Evolutionary conservation across 495 filamentous ascomycete species (phyloP).

Genomic region (Amphirosellinia nigrospora): DNA sequence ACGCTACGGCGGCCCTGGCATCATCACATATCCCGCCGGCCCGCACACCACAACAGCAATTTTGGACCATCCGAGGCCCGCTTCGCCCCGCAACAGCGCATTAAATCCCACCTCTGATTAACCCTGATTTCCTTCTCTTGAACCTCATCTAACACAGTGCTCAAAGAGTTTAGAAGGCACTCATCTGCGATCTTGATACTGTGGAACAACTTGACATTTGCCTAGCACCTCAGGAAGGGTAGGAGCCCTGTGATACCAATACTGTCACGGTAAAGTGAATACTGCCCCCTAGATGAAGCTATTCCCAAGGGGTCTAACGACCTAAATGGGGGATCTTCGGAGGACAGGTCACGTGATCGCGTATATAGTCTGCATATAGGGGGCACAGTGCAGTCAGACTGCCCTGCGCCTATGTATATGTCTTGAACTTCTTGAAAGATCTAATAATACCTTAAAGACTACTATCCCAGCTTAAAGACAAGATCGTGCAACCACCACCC

Average conservation of each 20-base stretch:
- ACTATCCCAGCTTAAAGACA: not conserved
- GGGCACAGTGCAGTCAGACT: too few relatives aligned
- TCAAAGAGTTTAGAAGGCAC: not conserved
- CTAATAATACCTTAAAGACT: not conserved
- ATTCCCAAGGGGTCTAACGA: too few relatives aligned
- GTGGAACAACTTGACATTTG: not conserved
- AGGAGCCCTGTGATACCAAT: not conserved
- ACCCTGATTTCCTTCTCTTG: not conserved
- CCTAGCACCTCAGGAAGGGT: not conserved
- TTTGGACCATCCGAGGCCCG: not conserved
- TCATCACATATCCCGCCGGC: conserved; percentile 3
- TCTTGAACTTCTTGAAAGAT: too few relatives aligned
- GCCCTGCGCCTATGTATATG: too few relatives aligned
- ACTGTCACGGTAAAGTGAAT: too few relatives aligned
- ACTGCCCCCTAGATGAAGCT: too few relatives aligned
- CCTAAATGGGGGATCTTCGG: too few relatives aligned
- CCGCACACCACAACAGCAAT: conserved; percentile 1
- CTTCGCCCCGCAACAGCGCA: not conserved
- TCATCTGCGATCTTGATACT: not conserved
- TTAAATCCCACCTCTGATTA: not conserved
- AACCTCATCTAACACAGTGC: not conserved
- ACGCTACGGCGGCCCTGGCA: not conserved
- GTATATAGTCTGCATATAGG: too few relatives aligned
- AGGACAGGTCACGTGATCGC: too few relatives aligned
- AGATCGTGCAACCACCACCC: too few relatives aligned